A percentile compares a stretch with the other conserved stretches of the same genome.
phyloP scores from a whole-genome alignment of 2,329 filamentous ascomycete genomes.

The Botryosphaeria dothidea region DNA sequence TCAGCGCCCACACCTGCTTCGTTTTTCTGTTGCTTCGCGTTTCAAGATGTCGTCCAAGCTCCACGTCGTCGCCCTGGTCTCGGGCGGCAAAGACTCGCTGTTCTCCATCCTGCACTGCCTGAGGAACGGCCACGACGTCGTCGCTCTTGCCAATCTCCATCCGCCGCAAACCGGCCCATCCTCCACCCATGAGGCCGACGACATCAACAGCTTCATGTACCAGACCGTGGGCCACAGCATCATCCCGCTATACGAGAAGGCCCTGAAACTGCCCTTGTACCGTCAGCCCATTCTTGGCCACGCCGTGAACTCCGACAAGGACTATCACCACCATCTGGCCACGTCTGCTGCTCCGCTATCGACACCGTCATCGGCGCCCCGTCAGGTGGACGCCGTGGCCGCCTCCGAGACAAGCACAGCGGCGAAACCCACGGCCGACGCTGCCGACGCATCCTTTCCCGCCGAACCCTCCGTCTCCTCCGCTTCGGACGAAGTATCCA shows the following conservation, averaged over 20 bases:
- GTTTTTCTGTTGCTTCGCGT: constrained; percentile 34
- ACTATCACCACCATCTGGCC: constrained; percentile 55
- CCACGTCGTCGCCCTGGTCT: constrained; percentile 86
- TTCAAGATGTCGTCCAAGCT: constrained; percentile 12
- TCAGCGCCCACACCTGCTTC: constrained; percentile 21
- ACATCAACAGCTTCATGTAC: constrained; percentile 99
- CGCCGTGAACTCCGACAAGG: constrained; percentile 69
- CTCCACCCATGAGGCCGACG: constrained; percentile 48
- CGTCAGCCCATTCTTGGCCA: constrained; percentile 72
- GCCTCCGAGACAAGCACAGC: constrained; percentile 22
- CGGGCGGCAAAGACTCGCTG: constrained; percentile 96
- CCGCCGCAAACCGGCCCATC: constrained; percentile 46
- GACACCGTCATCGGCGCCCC: neutral
- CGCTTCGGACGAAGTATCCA: neutral
- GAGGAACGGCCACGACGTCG: constrained; percentile 78
- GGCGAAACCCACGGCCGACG: constrained; percentile 13
- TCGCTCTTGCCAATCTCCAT: constrained; percentile 87
- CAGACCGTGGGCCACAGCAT: constrained; percentile 91
- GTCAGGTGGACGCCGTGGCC: constrained; percentile 21
- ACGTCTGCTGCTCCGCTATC: neutral
- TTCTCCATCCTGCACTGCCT: constrained; percentile 90
- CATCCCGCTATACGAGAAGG: constrained; percentile 79
- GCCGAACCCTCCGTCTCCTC: neutral
- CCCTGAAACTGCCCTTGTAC: constrained; percentile 81
- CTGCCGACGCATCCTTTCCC: constrained; percentile 1